A percentile compares a stretch with the other conserved stretches of the same genome.
These are phyloP conservation scores for Parastagonospora avenae DNA, from an alignment of 2,329 filamentous ascomycete genomes.

Conservation along the genomic window DNA sequence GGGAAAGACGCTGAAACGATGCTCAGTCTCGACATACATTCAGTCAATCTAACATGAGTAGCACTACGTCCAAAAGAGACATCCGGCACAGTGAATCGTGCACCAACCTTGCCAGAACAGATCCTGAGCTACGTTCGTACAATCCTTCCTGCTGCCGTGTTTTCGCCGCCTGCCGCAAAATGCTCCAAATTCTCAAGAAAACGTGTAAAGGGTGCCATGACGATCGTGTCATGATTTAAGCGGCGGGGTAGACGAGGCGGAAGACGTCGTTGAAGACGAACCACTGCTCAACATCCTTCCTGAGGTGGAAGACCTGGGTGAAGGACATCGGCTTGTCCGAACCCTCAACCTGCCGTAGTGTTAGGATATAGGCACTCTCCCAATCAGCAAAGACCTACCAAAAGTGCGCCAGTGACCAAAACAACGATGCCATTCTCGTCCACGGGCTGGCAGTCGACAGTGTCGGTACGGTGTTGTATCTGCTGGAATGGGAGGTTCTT, in stretches of 20 bases:
- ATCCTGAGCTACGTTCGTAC: background rate
- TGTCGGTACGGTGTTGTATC: constrained; percentile 77
- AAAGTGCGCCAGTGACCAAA: constrained; percentile 82
- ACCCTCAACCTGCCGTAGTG: constrained; percentile 72
- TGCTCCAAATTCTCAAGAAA: constrained; percentile 10
- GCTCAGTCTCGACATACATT: background rate
- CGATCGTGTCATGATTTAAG: constrained; percentile 25
- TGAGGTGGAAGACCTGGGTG: constrained; percentile 85
- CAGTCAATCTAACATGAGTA: background rate
- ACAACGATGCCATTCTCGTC: constrained; percentile 74
- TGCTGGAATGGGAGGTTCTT: constrained; percentile 80
- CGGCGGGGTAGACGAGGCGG: constrained; percentile 74
- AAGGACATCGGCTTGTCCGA: constrained; percentile 88
- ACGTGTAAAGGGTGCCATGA: constrained; percentile 13
- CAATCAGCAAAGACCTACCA: constrained; percentile 61
- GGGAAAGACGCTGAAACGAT: background rate
- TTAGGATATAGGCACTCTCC: constrained; percentile 10
- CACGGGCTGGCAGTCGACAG: constrained; percentile 82
- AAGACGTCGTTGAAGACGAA: constrained; percentile 96
- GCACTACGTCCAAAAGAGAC: background rate
- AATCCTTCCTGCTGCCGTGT: constrained; percentile 5
- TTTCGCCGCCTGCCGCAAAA: constrained; percentile 17
- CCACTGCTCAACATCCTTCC: constrained; percentile 71
- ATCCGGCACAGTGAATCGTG: background rate
- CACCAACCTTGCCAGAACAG: background rate